Conservation (phyloP, 2,329 filamentous ascomycete genomes). For the Alternaria dauci region DNA sequence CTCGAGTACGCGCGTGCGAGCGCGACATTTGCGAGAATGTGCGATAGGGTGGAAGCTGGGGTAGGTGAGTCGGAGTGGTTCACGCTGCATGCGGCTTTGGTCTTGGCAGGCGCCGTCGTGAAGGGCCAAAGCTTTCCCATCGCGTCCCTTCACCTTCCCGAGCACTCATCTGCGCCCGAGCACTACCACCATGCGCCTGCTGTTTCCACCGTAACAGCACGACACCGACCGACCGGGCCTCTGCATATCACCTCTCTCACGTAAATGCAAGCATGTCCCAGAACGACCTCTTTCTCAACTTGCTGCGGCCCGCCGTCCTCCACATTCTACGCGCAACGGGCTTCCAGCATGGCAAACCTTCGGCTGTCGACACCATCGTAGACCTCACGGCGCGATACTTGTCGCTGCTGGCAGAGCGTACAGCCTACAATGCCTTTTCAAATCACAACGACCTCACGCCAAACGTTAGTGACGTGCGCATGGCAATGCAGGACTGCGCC, state of each 20-base stretch:
- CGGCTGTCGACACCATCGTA: constrained; percentile 85
- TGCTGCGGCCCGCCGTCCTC: constrained; percentile 85
- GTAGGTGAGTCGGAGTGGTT: constrained; percentile 15
- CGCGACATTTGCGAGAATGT: constrained; percentile 21
- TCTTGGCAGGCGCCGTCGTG: constrained; percentile 29
- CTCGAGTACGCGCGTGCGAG: constrained; percentile 14
- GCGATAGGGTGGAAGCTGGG: constrained; percentile 2
- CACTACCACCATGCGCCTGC: constrained; percentile 32
- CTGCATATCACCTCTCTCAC: constrained; percentile 19
- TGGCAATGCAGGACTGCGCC: constrained; percentile 84
- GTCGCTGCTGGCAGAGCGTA: constrained; percentile 73
- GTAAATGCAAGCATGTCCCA: constrained; percentile 45
- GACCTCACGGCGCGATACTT: constrained; percentile 87
- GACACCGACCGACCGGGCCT: constrained; percentile 23
- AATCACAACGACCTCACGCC: constrained; percentile 72
- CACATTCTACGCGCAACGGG: constrained; percentile 92
- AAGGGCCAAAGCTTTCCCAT: constrained; percentile 32
- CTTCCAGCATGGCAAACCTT: constrained; percentile 82
- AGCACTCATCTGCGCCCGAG: constrained; percentile 8
- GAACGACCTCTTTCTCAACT: constrained; percentile 70
- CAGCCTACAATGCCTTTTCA: constrained; percentile 74
- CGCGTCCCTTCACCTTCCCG: constrained; percentile 21
- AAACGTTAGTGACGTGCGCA: constrained; percentile 78
- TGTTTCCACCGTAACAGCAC: constrained; percentile 27
- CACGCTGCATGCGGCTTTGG: constrained; percentile 9